Conservation (phyloP, 2,329 filamentous ascomycete species). For the Xylaria sp. region DNA sequence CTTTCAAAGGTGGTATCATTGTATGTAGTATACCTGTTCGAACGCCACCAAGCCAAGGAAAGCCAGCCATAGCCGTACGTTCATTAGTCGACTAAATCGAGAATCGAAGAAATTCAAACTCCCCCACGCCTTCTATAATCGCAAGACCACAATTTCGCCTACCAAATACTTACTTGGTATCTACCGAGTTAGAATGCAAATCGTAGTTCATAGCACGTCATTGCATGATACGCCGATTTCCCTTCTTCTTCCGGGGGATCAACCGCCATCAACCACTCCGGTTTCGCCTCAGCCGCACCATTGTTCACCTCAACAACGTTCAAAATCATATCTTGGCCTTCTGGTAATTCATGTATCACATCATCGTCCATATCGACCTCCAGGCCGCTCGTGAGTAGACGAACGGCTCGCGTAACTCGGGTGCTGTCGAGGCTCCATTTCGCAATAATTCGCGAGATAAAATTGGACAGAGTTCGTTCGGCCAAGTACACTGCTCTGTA, state of each 20-base stretch:
- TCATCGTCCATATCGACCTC: constrained; percentile 91
- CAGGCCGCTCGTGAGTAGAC: constrained; percentile 74
- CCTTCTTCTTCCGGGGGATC: constrained; percentile 51
- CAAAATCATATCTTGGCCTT: constrained; percentile 90
- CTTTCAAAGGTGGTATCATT: constrained; percentile 41
- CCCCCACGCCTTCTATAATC: constrained; percentile 27
- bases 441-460: constrained; percentile 72
- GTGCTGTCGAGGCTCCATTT: constrained; percentile 83
- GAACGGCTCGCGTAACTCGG: constrained; percentile 73
- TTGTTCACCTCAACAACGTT: constrained; percentile 61
- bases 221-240: constrained; percentile 39
- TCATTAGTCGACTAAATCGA: constrained; percentile 31
- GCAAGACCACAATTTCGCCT: constrained; percentile 8
- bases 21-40: constrained; percentile 29
- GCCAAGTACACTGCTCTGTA: constrained; percentile 87
- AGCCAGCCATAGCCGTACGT: constrained; percentile 33
- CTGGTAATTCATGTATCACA: constrained; percentile 78
- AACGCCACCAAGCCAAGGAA: constrained; percentile 37
- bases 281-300: constrained; percentile 50
- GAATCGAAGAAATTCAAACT: constrained; percentile 3
- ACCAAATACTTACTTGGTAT: constrained; percentile 15
- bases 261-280: constrained; percentile 68
- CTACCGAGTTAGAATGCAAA: constrained; percentile 50
- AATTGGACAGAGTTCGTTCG: constrained; percentile 75
- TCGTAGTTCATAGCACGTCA: constrained; percentile 51